Evolutionary conservation across 2,329 filamentous ascomycete species (phyloP).

Genomic region (Curvularia sp.): DNA sequence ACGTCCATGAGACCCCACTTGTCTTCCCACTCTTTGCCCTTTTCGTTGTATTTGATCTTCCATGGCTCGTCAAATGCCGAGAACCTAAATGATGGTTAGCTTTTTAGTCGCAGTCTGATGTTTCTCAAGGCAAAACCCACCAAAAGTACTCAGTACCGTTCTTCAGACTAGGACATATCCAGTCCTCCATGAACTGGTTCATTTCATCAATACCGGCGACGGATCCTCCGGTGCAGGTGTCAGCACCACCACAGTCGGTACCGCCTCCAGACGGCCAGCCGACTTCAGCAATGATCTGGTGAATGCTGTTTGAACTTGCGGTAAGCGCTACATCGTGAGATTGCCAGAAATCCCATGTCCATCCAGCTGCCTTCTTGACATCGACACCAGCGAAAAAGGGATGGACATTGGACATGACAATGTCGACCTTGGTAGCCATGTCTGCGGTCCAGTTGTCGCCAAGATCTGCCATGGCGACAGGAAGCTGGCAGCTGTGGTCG

Average conservation of each 20-base stretch:
- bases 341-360: slow-evolving; percentile 86
- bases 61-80: slow-evolving; percentile 96
- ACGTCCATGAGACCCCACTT: slow-evolving; percentile 94
- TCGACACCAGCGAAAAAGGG: slow-evolving; percentile 89
- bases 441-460: slow-evolving; percentile 82
- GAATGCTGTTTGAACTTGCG: slow-evolving; percentile 53
- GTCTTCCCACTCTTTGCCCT: slow-evolving; percentile 81
- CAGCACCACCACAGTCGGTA: slow-evolving; percentile 70
- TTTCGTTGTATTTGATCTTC: slow-evolving; percentile 78
- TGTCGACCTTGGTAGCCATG: slow-evolving; percentile 75
- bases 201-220: slow-evolving; percentile 81
- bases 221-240: slow-evolving; percentile 68
- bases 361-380: slow-evolving; percentile 71
- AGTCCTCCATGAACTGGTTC: slow-evolving; percentile 85
- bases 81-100: slow-evolving; percentile 63
- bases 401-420: slow-evolving; percentile 96
- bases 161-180: slow-evolving; percentile 78
- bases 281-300: slow-evolving; percentile 86
- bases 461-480: slow-evolving; percentile 85
- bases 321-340: slow-evolving; percentile 71
- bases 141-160: slow-evolving; percentile 95
- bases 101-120: neutral
- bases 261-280: slow-evolving; percentile 90
- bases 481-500: slow-evolving; percentile 69
- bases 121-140: slow-evolving; percentile 55